A percentile compares a stretch with the other conserved stretches of the same genome.
Conservation (phyloP, 2,329 filamentous ascomycete species). For the Onygenales sp. region DNA sequence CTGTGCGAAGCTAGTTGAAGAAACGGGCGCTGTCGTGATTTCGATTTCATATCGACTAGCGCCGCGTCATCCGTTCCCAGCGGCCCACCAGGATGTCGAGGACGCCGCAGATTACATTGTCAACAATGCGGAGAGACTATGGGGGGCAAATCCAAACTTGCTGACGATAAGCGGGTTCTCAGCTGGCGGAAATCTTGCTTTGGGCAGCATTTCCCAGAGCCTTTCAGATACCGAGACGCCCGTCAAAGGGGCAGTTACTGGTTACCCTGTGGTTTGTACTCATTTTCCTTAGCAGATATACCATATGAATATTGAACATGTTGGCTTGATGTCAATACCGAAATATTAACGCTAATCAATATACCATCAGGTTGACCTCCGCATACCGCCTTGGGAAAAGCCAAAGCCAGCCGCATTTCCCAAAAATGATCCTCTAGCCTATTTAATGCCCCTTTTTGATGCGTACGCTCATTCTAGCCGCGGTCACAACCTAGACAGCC, state of each 20-base stretch:
- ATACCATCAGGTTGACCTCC: slow-evolving; percentile 27
- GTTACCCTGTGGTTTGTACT: slow-evolving; percentile 25
- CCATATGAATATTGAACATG: neutral
- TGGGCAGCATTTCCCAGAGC: slow-evolving; percentile 20
- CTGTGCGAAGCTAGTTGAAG: slow-evolving; percentile 23
- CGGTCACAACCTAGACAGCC: slow-evolving; percentile 18
- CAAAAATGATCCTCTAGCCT: slow-evolving; percentile 28
- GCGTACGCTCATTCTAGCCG: slow-evolving; percentile 29
- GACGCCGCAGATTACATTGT: slow-evolving; percentile 34
- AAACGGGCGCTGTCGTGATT: slow-evolving; percentile 34
- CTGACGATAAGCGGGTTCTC: slow-evolving; percentile 38
- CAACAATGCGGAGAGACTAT: slow-evolving; percentile 26
- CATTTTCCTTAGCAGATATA: neutral
- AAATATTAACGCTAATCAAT: neutral
- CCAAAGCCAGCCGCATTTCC: slow-evolving; percentile 26
- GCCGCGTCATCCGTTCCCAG: slow-evolving; percentile 33
- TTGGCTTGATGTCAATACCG: neutral
- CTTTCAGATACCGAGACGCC: slow-evolving; percentile 16
- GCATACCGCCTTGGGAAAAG: slow-evolving; percentile 32
- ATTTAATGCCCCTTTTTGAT: slow-evolving; percentile 36
- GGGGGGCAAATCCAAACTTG: slow-evolving; percentile 29
- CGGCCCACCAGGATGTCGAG: slow-evolving; percentile 34
- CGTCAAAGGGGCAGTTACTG: slow-evolving; percentile 32
- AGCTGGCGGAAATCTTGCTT: slow-evolving; percentile 36
- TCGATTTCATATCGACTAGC: slow-evolving; percentile 33